A percentile compares a stretch with the other conserved stretches of the same genome.
Evolutionary conservation across 2,329 filamentous ascomycete species (phyloP).

Genomic region (Fusarium sp.): DNA sequence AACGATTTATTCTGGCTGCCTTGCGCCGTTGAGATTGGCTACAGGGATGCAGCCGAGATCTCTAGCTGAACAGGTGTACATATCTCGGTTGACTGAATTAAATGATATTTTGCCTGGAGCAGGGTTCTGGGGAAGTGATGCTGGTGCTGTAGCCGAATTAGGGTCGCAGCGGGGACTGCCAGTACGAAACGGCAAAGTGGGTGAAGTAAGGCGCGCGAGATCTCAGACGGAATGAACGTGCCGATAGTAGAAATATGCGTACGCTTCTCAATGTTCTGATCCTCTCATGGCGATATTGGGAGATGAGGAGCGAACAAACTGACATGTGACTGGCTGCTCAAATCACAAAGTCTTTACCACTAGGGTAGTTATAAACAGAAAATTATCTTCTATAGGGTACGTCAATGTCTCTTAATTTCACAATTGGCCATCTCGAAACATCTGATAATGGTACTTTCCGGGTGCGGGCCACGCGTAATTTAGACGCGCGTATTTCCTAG

Average conservation of each 20-base stretch:
- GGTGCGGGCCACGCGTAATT: not conserved
- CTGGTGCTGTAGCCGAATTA: not conserved
- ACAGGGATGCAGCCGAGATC: not conserved
- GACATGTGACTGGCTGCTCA: not conserved
- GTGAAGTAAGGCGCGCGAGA: not conserved
- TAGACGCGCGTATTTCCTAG: not conserved
- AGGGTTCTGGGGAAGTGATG: not conserved
- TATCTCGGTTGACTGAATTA: not conserved
- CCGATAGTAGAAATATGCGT: not conserved
- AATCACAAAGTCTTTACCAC: no score
- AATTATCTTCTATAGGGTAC: not conserved
- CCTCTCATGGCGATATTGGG: not conserved
- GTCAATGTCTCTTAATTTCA: not conserved
- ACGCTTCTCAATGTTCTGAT: no score
- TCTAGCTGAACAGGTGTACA: no score
- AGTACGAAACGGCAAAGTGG: fast-evolving
- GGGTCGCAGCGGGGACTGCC: no score
- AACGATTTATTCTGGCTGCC: not conserved
- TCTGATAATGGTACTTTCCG: not conserved
- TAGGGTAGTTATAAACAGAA: fast-evolving
- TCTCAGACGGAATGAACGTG: not conserved
- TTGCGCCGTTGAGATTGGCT: not conserved
- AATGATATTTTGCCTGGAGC: not conserved
- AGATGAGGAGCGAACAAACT: not conserved
- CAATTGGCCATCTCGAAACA: not conserved